Evolutionary conservation across 2,329 filamentous ascomycete species (phyloP), one percentile per base, ranked within the genome.

Genomic region (Exophiala sp.): DNA sequence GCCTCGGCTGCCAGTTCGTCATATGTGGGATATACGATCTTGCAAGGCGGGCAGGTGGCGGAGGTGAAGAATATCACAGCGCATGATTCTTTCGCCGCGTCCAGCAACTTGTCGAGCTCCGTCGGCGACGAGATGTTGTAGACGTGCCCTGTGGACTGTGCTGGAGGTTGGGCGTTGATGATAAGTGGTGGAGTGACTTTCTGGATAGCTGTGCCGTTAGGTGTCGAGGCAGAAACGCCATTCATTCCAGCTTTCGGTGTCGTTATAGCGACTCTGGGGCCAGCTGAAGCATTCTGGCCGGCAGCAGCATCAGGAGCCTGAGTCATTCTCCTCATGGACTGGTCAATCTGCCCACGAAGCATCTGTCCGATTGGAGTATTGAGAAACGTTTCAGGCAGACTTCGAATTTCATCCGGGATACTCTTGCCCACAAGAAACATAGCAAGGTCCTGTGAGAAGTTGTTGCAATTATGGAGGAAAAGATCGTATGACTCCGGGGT

Each of bases 391-490:
- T 89, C 78, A 0, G 91, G 91, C 64, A 97, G 82, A 58, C 84
- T 88, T 23, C 81, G 79, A 58, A 98, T 97, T 61, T 95, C 83
- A 1, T 83, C 78, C 0, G 93, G 93, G 52, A 97, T 97, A 2
- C 88, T 86, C 60, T 83, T 86, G 18, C 93, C 91, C 1, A 96
- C 73, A 0, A 97, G 74, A 57, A 97, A 97, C 67, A 87, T 93
- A 56, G 88, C 75, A 58, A 97, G 83, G 54, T 95, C 89, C 63
- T 97, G 91, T 2, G 86, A 88, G 68, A 97, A 98, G 68, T 96
- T 96, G 71, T 97, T 98, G 73, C 91, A 97, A 65, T 98, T 98
- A 68, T 96, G 89, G 22, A 79, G 61, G 72, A 87, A 95, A 3
- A 96, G 72, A 64, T 96, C 88, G 63, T 97, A 97, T 1, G 87